These are phyloP conservation scores for Protomyces arabidopsidicola DNA, from an alignment of 1,139 yeast genomes.

Conservation along the genomic window DNA sequence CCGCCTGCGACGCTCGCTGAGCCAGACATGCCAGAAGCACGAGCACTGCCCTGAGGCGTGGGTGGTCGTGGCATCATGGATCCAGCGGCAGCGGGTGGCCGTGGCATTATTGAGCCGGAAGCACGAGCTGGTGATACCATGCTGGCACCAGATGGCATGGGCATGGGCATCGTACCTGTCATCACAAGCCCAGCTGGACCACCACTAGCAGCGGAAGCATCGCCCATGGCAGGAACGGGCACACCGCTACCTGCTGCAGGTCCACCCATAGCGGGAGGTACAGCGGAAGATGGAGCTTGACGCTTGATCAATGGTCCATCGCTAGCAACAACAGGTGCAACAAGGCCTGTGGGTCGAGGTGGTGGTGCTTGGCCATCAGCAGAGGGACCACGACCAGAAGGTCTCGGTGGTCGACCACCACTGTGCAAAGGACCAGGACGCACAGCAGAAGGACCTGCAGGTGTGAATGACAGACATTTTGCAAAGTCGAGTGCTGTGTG, in stretches of 20 bases:
- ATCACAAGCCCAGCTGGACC: not conserved
- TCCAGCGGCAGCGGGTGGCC: not conserved
- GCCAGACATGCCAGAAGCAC: not conserved
- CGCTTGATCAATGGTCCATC: not conserved
- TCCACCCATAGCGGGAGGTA: not conserved
- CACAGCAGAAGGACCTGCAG: too few species aligned
- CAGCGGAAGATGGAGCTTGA: not conserved
- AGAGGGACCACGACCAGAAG: not conserved
- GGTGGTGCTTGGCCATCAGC: not conserved
- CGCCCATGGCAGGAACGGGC: not conserved
- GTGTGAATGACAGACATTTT: too few species aligned
- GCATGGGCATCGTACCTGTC: not conserved
- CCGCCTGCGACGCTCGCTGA: not conserved
- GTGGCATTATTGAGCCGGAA: not conserved
- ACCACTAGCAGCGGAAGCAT: not conserved
- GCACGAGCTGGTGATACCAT: not conserved
- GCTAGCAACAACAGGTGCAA: not conserved
- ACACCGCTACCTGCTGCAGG: too few species aligned
- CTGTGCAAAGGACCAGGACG: too few species aligned
- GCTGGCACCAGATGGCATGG: not conserved
- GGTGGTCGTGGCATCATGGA: not conserved
- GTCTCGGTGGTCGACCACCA: not conserved
- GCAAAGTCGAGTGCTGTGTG: too few species aligned
- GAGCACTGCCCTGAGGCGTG: not conserved
- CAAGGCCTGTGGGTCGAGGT: not conserved